Base-by-base conservation (phyloP, 2,329 filamentous ascomycete species). In the Furcasterigmium sp. region DNA sequence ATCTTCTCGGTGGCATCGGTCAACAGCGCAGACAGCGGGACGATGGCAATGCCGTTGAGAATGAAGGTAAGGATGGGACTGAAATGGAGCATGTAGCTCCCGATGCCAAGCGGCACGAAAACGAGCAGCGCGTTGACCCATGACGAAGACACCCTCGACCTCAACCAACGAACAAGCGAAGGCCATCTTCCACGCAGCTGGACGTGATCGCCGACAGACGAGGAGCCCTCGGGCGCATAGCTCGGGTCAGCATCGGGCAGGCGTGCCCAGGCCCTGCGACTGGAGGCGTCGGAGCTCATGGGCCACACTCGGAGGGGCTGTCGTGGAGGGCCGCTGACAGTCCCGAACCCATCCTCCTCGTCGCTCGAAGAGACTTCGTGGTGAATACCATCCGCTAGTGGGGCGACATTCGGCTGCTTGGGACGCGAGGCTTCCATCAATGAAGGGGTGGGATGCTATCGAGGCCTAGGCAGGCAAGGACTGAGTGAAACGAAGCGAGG, bases 61-160 rank as follows among this genome's bases (percentile, higher is more conserved):
- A 71, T 68, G 53, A 84, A 84, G 39, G 79, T 61, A 8, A 68
- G 41, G 11, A 67, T 54, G 8, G 67, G 66, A 17, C 57, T 61
- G 9, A 62, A 40, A 20, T 59, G 34, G 8, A 56, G 44, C 13
- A 64, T 48, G 46, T 84, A 70, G 29, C 74, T 68, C 14, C 70
- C 75, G 36, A 87, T 78, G 47, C 83, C 84, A 37, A 84, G 67
- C 2, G 84, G 84, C n/a, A 87, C 82, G 53, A 87, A 87, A 29
- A 87, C 60, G 40, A 87, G 69, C 38, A 87, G 64, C 37, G 81
- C 52, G 52, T 87, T 87, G 61, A 87, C 62, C 68, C 75, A 81
- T 53, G 61, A 63, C 0, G 55, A 56, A 19, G 56, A 53, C 9
- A 65, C 32, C 18, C 56, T 62, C 8, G 39, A 21, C 18, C 40